Evolutionary conservation across 352 stramenopile species (phyloP).

Genomic region (Phytophthora vignae): DNA sequence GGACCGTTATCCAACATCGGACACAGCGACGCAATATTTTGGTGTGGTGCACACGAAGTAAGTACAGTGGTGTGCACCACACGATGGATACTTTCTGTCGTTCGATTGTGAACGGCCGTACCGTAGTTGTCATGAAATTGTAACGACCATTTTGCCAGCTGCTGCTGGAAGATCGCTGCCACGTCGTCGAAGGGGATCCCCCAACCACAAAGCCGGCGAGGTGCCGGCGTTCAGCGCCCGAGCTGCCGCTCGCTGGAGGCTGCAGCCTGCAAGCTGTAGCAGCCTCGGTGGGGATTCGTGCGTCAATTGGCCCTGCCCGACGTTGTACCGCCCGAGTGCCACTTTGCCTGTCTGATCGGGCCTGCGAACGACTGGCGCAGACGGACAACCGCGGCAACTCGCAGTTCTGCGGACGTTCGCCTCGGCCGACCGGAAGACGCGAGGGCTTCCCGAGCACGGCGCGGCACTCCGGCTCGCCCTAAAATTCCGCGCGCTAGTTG

Average conservation of each 20-base stretch:
- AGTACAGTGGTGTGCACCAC: too few species aligned
- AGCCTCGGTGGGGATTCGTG: background rate
- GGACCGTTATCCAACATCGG: slow-evolving; percentile 25
- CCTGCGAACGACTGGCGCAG: slow-evolving; percentile 36
- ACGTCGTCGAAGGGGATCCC: slow-evolving; percentile 15
- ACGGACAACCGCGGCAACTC: slow-evolving; percentile 11
- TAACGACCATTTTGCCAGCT: too few species aligned
- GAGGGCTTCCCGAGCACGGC: background rate
- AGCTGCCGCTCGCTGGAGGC: background rate
- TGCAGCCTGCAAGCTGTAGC: too few species aligned
- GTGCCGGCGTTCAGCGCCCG: background rate
- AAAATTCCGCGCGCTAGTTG: slow-evolving; percentile 15
- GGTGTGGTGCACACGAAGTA: background rate
- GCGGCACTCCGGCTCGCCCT: slow-evolving; percentile 5
- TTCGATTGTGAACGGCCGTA: slow-evolving; percentile 12
- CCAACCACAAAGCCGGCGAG: slow-evolving; percentile 9
- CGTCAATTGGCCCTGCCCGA: slow-evolving; percentile 1
- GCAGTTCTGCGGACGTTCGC: slow-evolving; percentile 36
- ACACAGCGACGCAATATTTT: background rate
- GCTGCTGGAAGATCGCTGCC: slow-evolving; percentile 15
- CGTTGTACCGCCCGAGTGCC: slow-evolving; percentile 15
- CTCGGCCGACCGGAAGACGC: slow-evolving; percentile 23
- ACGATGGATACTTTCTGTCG: background rate
- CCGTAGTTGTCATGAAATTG: too few species aligned
- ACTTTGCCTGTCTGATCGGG: slow-evolving; percentile 38